Conservation (phyloP, 2,329 filamentous ascomycete species). For the Pseudogymnoascus sp. region DNA sequence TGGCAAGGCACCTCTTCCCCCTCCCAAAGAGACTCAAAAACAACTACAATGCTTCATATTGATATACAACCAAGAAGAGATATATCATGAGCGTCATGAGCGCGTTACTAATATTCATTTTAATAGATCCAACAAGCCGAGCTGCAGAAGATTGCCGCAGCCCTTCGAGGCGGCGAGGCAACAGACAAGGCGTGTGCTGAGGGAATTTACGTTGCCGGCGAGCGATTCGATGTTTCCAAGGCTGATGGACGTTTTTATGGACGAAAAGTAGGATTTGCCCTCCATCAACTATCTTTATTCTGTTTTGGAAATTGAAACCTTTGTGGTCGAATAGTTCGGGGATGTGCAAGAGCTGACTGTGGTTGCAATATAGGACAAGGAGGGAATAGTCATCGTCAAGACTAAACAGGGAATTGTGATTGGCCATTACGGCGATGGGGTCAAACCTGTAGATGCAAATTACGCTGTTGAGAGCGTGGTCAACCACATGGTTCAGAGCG, state of each 20-base stretch:
- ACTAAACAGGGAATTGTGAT: slow-evolving; percentile 84
- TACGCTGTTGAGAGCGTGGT: slow-evolving; percentile 75
- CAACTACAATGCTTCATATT: background rate
- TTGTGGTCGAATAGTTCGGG: background rate
- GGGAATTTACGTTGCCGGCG: slow-evolving; percentile 69
- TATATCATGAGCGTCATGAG: background rate
- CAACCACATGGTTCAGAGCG: slow-evolving; percentile 72
- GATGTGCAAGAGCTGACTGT: background rate
- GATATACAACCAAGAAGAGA: background rate
- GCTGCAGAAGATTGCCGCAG: slow-evolving; percentile 50
- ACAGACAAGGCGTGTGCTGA: slow-evolving; percentile 62
- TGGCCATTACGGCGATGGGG: slow-evolving; percentile 72
- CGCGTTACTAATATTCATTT: background rate
- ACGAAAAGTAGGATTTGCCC: slow-evolving; percentile 60
- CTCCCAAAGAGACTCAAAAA: no score
- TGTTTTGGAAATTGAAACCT: background rate
- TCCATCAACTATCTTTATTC: background rate
- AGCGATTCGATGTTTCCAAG: slow-evolving; percentile 71
- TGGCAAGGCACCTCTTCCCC: no score
- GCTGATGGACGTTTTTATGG: slow-evolving; percentile 77
- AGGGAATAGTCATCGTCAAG: slow-evolving; percentile 77
- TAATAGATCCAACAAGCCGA: slow-evolving; percentile 50
- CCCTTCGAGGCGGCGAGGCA: slow-evolving; percentile 42
- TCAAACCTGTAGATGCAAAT: slow-evolving; percentile 68
- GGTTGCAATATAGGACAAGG: slow-evolving; percentile 54